Conservation (phyloP, 306 rosid genomes). For the Myrica gale region DNA sequence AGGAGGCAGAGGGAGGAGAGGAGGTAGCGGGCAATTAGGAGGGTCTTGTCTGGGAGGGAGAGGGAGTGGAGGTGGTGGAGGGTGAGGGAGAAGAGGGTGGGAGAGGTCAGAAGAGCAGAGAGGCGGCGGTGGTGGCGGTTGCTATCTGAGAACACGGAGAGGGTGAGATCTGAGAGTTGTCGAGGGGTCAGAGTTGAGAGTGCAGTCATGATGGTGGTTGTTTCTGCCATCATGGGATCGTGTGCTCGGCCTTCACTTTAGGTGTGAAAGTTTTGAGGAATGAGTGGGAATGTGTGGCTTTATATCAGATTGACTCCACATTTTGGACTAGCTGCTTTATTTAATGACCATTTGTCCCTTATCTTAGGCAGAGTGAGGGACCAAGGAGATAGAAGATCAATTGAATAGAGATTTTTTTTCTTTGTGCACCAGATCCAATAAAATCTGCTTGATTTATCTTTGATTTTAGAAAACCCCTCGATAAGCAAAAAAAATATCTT, state of each 20-base stretch:
- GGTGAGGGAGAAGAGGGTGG: constrained; percentile 59
- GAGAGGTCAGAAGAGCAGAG: constrained; percentile 65
- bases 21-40: constrained; percentile 71
- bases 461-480: no score
- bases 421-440: neutral
- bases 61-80: constrained; percentile 68
- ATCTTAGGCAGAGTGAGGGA: neutral
- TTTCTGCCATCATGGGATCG: constrained; percentile 72
- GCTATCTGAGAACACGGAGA: constrained; percentile 50
- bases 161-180: constrained; percentile 59
- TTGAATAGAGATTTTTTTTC: neutral
- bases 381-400: neutral
- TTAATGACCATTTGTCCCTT: constrained; percentile 7
- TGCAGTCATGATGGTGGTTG: constrained; percentile 57
- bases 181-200: constrained; percentile 65
- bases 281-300: constrained; percentile 25
- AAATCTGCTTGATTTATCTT: neutral
- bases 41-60: constrained; percentile 60
- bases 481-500: neutral
- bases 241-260: constrained; percentile 33
- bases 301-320: constrained; percentile 22
- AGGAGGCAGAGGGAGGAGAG: constrained; percentile 71
- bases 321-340: neutral
- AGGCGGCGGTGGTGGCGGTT: constrained; percentile 61
- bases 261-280: constrained; percentile 14